Percentiles rank a stretch among this genome's conserved stretches.
These are phyloP conservation scores for Dittrichia graveolens DNA, from an alignment of 129 eudicot genomes.

Conservation along the genomic window DNA sequence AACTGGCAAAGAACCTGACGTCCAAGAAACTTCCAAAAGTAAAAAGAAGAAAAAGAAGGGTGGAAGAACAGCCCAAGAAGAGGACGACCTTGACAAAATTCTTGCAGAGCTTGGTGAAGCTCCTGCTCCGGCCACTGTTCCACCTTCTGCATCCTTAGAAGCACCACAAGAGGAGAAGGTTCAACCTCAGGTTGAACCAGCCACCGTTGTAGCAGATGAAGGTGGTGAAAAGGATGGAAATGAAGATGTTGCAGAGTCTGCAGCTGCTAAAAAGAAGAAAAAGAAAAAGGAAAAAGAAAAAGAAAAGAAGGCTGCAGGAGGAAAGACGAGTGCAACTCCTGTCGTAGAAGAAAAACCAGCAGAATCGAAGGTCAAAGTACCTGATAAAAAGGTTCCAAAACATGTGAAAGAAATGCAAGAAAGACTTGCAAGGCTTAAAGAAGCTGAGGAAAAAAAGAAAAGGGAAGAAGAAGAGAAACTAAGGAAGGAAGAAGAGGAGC, in stretches of 20 bases:
- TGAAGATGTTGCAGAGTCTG: constrained; percentile 63
- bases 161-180: constrained; percentile 46
- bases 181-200: constrained; percentile 51
- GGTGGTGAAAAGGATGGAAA: constrained; percentile 63
- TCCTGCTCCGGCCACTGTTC: constrained; percentile 49
- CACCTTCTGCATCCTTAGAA: constrained; percentile 34
- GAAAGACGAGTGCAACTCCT: constrained; percentile 50
- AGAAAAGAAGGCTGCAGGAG: constrained; percentile 78
- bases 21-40: constrained; percentile 62
- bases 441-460: constrained; percentile 64
- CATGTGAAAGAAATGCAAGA: constrained; percentile 94
- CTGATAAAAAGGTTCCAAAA: constrained; percentile 82
- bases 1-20: constrained; percentile 40
- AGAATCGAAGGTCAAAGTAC: constrained; percentile 55
- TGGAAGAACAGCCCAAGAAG: constrained; percentile 81
- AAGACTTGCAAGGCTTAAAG: constrained; percentile 66
- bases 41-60: constrained; percentile 93
- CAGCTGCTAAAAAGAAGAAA: constrained; percentile 81
- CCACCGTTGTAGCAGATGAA: constrained; percentile 37
- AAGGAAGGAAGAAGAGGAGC: constrained; percentile 91
- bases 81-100: constrained; percentile 80
- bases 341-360: constrained; percentile 62
- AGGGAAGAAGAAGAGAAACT: constrained; percentile 91
- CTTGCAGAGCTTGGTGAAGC: constrained; percentile 85
- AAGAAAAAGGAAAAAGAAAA: constrained; percentile 96